These are phyloP conservation scores for Candida sithepensis DNA, from an alignment of 805 yeast species.

Conservation along the genomic window DNA sequence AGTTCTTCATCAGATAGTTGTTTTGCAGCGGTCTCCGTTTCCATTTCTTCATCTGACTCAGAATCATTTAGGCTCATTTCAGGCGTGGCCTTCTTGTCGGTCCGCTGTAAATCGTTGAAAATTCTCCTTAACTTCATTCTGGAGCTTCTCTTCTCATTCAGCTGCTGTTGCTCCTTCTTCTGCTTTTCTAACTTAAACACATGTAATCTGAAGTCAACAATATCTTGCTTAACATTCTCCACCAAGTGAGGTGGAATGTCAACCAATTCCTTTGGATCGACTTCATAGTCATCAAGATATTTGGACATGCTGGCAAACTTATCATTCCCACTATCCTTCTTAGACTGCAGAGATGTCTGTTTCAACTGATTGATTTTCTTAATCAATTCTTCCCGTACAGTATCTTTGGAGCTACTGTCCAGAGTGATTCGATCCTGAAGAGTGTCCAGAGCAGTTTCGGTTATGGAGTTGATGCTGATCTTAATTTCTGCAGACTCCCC, in stretches of 20 bases:
- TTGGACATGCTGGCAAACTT: conserved; percentile 11
- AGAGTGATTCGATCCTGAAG: conserved; percentile 5
- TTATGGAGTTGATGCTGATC: conserved; percentile 6
- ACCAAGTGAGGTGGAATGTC: conserved; percentile 54
- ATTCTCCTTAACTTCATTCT: conserved; percentile 44
- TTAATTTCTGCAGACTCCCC: background rate
- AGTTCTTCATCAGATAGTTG: conserved; percentile 21
- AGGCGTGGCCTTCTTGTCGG: conserved; percentile 10
- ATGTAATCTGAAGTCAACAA: conserved; percentile 53
- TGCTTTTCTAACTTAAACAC: conserved; percentile 50
- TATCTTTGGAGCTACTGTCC: background rate
- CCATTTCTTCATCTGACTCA: conserved; percentile 28
- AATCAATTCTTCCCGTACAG: conserved; percentile 1
- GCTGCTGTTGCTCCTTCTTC: conserved; percentile 45
- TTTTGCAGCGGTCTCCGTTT: conserved; percentile 22
- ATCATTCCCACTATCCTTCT: background rate
- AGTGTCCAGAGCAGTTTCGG: conserved; percentile 9
- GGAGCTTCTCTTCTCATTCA: conserved; percentile 47
- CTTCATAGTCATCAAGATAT: conserved; percentile 36
- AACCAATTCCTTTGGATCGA: conserved; percentile 53
- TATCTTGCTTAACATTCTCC: conserved; percentile 49
- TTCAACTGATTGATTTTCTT: conserved; percentile 1
- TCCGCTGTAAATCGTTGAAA: conserved; percentile 25
- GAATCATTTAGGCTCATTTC: conserved; percentile 19
- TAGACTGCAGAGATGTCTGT: background rate